A percentile compares a stretch with the other conserved stretches of the same genome.
Conservation (phyloP, 352 stramenopile species). For the Phytophthora pinifolia region DNA sequence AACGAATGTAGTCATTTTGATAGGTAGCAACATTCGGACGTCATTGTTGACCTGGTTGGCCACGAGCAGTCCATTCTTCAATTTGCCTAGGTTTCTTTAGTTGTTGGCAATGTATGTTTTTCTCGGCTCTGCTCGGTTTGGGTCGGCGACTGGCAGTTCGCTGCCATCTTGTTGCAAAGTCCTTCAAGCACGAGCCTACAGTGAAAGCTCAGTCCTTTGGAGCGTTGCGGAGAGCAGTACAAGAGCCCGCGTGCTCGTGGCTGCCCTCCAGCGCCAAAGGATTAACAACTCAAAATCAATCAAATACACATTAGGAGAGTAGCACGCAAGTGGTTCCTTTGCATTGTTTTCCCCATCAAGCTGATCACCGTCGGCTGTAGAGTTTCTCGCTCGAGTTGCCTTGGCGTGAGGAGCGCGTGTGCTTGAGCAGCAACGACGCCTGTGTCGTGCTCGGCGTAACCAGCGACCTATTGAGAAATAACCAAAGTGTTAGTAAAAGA, state of each 20-base stretch:
- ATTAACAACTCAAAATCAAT: constrained; percentile 27
- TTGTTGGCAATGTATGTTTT: not conserved
- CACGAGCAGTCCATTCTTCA: no score
- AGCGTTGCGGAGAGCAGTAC: constrained; percentile 8
- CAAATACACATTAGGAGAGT: not conserved
- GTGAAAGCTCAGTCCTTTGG: constrained; percentile 32
- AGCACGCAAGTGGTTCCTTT: not conserved
- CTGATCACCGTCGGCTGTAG: constrained; percentile 65
- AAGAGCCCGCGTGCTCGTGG: constrained; percentile 1
- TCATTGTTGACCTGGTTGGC: no score
- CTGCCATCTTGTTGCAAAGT: constrained; percentile 24
- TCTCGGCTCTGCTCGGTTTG: constrained; percentile 37
- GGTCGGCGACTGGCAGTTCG: constrained; percentile 24
- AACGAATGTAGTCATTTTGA: no score
- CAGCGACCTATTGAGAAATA: constrained; percentile 44
- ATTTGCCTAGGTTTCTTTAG: no score
- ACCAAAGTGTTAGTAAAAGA: constrained; percentile 6
- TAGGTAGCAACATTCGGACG: no score
- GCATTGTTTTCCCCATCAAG: not conserved
- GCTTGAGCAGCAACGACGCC: constrained; percentile 75
- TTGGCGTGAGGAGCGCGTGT: constrained; percentile 80
- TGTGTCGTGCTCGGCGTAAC: constrained; percentile 66
- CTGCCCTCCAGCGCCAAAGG: constrained; percentile 15
- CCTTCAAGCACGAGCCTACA: constrained; percentile 36
- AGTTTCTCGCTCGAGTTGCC: constrained; percentile 65